Evolutionary conservation across 2,329 filamentous ascomycete genomes (phyloP).

Genomic region (Graphiopsis chlorocephala): DNA sequence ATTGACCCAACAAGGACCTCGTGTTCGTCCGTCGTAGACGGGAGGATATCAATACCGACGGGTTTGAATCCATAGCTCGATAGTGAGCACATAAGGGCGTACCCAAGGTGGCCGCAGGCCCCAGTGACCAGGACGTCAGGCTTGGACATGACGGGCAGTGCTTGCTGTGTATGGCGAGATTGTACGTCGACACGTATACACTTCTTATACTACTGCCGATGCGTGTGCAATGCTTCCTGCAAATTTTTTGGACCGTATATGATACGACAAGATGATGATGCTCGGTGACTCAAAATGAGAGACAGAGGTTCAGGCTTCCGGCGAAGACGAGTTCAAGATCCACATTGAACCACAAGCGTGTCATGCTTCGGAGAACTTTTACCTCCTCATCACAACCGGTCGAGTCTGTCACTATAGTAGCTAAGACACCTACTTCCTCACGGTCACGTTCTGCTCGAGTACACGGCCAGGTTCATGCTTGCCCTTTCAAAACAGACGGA

Average conservation of each 20-base stretch:
- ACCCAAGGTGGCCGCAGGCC: conserved; percentile 22
- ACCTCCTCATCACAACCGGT: too few relatives aligned
- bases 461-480: too few relatives aligned
- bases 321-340: not conserved
- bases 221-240: not conserved
- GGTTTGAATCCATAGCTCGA: conserved; percentile 17
- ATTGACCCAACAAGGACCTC: conserved; percentile 17
- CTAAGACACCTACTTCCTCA: too few relatives aligned
- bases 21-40: conserved; percentile 9
- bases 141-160: not conserved
- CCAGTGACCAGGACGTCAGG: conserved; percentile 22
- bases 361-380: not conserved
- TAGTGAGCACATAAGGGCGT: conserved; percentile 21
- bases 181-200: not conserved
- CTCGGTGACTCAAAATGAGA: not conserved
- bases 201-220: not conserved
- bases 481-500: too few relatives aligned
- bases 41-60: conserved; percentile 21
- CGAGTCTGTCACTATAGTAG: too few relatives aligned
- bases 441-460: too few relatives aligned
- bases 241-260: not conserved
- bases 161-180: not conserved
- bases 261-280: not conserved
- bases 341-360: not conserved
- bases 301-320: not conserved